Conservation (phyloP, 345 rosid genomes). For the Eutrema yunnanense region DNA sequence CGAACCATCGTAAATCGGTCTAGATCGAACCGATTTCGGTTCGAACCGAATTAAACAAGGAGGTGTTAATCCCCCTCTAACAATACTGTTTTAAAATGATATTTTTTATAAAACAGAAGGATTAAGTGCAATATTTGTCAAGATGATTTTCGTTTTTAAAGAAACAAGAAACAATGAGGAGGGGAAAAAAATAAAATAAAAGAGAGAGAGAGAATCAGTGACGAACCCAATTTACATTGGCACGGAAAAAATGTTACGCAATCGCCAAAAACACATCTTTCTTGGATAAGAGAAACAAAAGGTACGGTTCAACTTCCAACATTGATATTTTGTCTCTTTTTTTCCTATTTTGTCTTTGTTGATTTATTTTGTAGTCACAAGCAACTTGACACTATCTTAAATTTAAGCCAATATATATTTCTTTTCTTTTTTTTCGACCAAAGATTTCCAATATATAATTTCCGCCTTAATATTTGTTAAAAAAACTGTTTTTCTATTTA, state of each 20-base stretch:
- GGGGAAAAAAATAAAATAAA: background rate
- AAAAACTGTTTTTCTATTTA: background rate
- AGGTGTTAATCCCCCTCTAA: too few species aligned
- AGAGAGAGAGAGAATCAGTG: background rate
- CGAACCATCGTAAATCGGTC: too few species aligned
- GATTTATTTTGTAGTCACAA: background rate
- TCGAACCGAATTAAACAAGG: too few species aligned
- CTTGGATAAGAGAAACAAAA: constrained; percentile 14
- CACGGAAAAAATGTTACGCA: constrained; percentile 12
- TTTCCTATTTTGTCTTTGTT: constrained; percentile 9
- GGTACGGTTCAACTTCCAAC: constrained; percentile 27
- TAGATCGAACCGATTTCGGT: too few species aligned
- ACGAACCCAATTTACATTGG: background rate
- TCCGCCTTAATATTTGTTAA: background rate
- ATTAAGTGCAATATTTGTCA: too few species aligned
- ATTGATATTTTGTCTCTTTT: background rate
- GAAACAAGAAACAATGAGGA: too few species aligned
- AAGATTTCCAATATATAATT: background rate
- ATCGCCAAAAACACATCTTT: constrained; percentile 21
- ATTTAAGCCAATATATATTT: background rate
- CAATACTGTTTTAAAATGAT: too few species aligned
- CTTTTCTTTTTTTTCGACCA: too few species aligned
- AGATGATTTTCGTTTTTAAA: too few species aligned
- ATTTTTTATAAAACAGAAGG: too few species aligned
- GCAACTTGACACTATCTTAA: constrained; percentile 8